Base-by-base conservation (phyloP, 768 basidiomycete genomes). In the Inosperma sp. region DNA sequence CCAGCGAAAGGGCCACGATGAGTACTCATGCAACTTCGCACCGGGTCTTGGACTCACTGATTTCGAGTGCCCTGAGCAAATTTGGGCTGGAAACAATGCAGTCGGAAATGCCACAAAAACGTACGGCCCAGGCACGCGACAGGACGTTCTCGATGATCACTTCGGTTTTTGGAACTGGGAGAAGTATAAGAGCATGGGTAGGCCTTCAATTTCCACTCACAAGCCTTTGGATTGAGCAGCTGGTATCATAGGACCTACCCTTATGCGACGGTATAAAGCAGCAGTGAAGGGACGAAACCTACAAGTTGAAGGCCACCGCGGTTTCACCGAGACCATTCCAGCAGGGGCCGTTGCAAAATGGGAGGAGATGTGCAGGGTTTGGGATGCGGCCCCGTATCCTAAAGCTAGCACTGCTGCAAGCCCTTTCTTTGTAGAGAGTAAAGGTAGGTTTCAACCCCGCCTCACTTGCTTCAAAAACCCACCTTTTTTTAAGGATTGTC, bases 31-130 rank as follows among this genome's bases (percentile, higher is more conserved):
- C 65, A 29, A 61, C 49, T 49, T 50, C 48, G 7, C 49, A 48
- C 13, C 65, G 63, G 63, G 67, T 67, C 36, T 67, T 58, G 59
- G 19, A 23, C 9, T 65, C 65, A 40, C 33, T n/a, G n/a, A n/a
- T n/a, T n/a, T n/a, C n/a, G n/a, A n/a, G n/a, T n/a, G n/a, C n/a
- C n/a, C n/a, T n/a, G n/a, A n/a, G n/a, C n/a, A n/a, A n/a, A n/a
- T n/a, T n/a, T n/a, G n/a, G n/a, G n/a, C n/a, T n/a, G n/a, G n/a
- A n/a, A n/a, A n/a, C n/a, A n/a, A n/a, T n/a, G n/a, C n/a, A n/a
- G n/a, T n/a, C n/a, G n/a, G n/a, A n/a, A n/a, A n/a, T n/a, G n/a
- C n/a, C n/a, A n/a, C n/a, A n/a, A n/a, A n/a, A n/a, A n/a, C n/a
- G n/a, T n/a, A n/a, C n/a, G n/a, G n/a, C n/a, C n/a, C n/a, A n/a